These are phyloP conservation scores for Salisapilia sapeloensis DNA, from an alignment of 352 stramenopile genomes.

Conservation along the genomic window DNA sequence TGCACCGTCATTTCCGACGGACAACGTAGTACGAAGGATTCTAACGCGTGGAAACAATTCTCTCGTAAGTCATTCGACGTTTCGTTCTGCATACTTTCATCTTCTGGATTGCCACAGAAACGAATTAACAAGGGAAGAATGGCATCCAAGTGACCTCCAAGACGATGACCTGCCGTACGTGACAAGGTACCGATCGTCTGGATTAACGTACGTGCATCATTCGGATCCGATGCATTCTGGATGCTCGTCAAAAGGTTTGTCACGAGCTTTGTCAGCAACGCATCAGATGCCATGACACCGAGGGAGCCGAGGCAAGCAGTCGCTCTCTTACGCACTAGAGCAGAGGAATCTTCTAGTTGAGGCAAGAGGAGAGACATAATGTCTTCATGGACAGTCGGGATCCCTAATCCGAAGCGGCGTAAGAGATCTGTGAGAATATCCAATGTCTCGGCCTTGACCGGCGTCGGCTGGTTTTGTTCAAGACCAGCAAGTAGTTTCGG, in stretches of 20 bases:
- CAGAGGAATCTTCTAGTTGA: slow-evolving; percentile 64
- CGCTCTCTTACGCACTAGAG: slow-evolving; percentile 91
- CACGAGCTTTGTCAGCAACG: slow-evolving; percentile 86
- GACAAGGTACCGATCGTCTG: slow-evolving; percentile 95
- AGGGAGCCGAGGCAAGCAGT: slow-evolving; percentile 91
- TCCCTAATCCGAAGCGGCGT: slow-evolving; percentile 87
- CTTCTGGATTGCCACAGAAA: slow-evolving; percentile 87
- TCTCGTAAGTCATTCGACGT: slow-evolving; percentile 91
- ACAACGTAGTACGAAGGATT: slow-evolving; percentile 93
- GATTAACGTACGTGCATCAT: slow-evolving; percentile 86
- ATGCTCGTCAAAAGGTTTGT: slow-evolving; percentile 87
- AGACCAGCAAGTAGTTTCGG: slow-evolving; percentile 49
- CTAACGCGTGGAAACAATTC: slow-evolving; percentile 97
- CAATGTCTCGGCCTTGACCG: slow-evolving; percentile 88
- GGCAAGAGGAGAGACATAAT: slow-evolving; percentile 82
- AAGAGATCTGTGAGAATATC: slow-evolving; percentile 96
- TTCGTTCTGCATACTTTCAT: slow-evolving; percentile 88
- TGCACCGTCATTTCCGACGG: slow-evolving; percentile 92
- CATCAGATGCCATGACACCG: slow-evolving; percentile 89
- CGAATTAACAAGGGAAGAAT: slow-evolving; percentile 94
- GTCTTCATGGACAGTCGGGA: slow-evolving; percentile 72
- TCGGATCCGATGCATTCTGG: slow-evolving; percentile 37
- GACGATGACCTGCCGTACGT: slow-evolving; percentile 89
- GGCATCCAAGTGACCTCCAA: slow-evolving; percentile 89
- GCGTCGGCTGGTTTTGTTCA: slow-evolving; percentile 42